Evolutionary conservation across 257 asterid species (phyloP).

Genomic region (Scutellaria galericulata): DNA sequence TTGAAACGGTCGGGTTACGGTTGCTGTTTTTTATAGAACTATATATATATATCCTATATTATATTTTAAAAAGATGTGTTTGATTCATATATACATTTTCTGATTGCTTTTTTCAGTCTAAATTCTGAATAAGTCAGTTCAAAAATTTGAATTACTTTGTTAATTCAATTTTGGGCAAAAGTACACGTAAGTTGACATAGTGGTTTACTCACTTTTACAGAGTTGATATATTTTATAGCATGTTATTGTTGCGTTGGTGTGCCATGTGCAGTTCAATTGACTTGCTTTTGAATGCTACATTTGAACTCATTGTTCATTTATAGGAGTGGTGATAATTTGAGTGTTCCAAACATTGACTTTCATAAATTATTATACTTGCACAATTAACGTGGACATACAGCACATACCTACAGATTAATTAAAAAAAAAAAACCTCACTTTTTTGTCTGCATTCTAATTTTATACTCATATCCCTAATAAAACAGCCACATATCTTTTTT

Average conservation of each 20-base stretch:
- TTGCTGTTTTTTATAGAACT: background rate
- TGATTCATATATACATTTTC: background rate
- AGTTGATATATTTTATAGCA: background rate
- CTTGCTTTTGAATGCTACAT: background rate
- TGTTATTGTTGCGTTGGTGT: slow-evolving; percentile 1
- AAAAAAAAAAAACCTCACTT: too few relatives aligned
- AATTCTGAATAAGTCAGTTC: slow-evolving; percentile 21
- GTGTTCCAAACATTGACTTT: background rate
- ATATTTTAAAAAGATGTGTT: too few relatives aligned
- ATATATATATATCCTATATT: background rate
- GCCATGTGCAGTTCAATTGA: slow-evolving; percentile 26
- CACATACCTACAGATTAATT: too few relatives aligned
- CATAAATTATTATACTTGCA: background rate
- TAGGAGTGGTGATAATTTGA: background rate
- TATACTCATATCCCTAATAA: too few relatives aligned
- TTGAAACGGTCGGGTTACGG: slow-evolving; percentile 11
- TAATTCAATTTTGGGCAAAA: slow-evolving; percentile 17
- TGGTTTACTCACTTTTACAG: background rate
- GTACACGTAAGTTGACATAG: slow-evolving; percentile 9
- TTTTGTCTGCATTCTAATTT: too few relatives aligned
- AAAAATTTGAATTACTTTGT: slow-evolving; percentile 3
- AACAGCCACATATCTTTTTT: too few relatives aligned
- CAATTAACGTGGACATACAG: too few relatives aligned
- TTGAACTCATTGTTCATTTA: background rate
- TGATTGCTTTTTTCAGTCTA: slow-evolving; percentile 11